Evolutionary conservation across 345 rosid species (phyloP), one percentile per base, ranked within the genome.

Genomic region (Ceriops tagal): DNA sequence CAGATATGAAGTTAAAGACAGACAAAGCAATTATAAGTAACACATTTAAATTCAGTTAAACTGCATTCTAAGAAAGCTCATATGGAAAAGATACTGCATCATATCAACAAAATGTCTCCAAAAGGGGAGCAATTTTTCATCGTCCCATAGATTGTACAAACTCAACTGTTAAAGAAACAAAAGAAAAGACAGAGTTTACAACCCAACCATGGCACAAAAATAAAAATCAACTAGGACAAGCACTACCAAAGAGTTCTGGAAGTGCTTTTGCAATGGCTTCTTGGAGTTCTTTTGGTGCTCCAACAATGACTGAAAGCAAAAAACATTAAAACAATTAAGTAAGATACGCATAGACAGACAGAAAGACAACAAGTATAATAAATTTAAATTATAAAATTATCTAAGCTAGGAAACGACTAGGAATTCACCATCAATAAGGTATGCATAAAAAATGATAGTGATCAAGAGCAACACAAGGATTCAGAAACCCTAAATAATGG

Each of bases 221-320:
- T 28, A 4, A 67, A 55, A 32, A 32, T 15, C 60, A 22, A 9
- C 20, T 9, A 47, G 37, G 46, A 21, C 19, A 46, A 35, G 30
- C 55, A 49, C 65, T 89, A 93, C 97, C 95, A 91, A 76, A 71
- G 98, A 91, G 76, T 88, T 89, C 73, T 89, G 91, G 71, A 83
- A 82, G 83, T 93, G 97, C 83, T 88, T 91, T 79, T 87, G 92
- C 72, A 93, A 71, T 65, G 89, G 90, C 77, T 81, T 91, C 87
- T 83, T 93, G 60, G 92, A 85, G 60, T 91, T 91, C 80, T 87
- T 93, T 73, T 93, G 98, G 80, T 84, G 90, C 85, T 93, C 98
- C 81, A 91, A 62, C 72, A 93, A 74, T 30, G 98, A 81, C 98
- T 93, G 72, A 53, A 74, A 72, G 64, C 57, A 22, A 37, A 24